Base-by-base conservation (phyloP, 176 grass and related monocot species). In the Aechmea fasciata region DNA sequence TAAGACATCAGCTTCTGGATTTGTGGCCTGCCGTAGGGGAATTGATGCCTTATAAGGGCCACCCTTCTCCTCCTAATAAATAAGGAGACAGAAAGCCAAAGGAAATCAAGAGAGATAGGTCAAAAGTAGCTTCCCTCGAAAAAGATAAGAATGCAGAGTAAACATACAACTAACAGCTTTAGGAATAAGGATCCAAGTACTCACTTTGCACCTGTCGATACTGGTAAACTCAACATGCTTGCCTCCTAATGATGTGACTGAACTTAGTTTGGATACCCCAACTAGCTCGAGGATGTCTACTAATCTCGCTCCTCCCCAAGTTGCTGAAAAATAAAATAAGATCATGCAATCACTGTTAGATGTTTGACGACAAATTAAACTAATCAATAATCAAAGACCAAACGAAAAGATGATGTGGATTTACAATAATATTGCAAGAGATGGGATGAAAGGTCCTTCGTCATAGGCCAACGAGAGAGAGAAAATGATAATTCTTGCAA, bases 31-130 rank as follows among this genome's bases (percentile, higher is more conserved):
- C 63, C 73, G 79, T 17, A 99, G 75, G 75, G 94, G 82, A 81
- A 99, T 93, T 69, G 94, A 99, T 82, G 94, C 86, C 73, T 83
- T 99, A 72, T 99, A 99, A 13, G 94, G 94, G 49, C 94, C 94
- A 73, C 94, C 94, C 51, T 93, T 90, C 79, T 93, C 94, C 82
- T 93, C 94, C 94, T 99, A 71, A 82, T 65, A 78, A 65, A 79
- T 7, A 55, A 77, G 74, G 13, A 79, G 33, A 41, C 33, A 54
- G 13, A 71, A 14, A 50, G 33, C 18, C 13, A 12, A 73, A 28
- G 57, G 17, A 62, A 24, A 13, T 81, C 63, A 3, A 48, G 2
- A 70, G 72, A 49, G 19, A 14, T 18, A 59, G 19, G 10, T 13
- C 19, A 59, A 4, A 10, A 8, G 19, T 8, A 3, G 2, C 0